phyloP scores from a whole-genome alignment of 73 alveolate genomes.

The Symbiodinium natans region DNA sequence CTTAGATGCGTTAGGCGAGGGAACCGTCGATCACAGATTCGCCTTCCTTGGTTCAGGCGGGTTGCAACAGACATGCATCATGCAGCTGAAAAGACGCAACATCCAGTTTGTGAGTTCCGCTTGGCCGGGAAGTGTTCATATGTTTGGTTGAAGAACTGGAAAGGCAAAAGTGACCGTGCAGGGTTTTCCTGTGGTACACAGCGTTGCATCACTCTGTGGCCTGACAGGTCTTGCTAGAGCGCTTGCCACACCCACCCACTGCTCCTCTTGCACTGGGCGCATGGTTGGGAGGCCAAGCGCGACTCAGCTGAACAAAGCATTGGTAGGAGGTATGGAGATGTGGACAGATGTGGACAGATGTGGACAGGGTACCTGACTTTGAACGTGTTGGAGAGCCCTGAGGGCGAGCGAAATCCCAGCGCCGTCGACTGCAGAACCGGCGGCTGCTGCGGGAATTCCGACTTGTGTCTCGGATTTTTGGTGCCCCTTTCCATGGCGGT shows the following conservation, averaged over 20 bases:
- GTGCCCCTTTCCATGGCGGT: neutral
- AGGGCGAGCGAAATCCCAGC: conserved; percentile 14
- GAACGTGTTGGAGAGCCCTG: too few relatives aligned
- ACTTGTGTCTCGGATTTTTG: neutral
- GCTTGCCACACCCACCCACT: conserved; percentile 5
- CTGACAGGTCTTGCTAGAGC: neutral
- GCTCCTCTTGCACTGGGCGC: neutral
- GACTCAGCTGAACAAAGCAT: neutral
- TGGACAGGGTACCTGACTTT: too few relatives aligned
- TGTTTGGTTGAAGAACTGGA: too few relatives aligned
- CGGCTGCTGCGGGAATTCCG: neutral
- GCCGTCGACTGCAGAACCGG: conserved; percentile 10
- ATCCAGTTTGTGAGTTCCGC: too few relatives aligned
- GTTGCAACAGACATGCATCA: too few relatives aligned
- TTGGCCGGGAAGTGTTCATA: too few relatives aligned
- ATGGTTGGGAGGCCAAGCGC: neutral
- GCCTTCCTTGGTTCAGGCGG: conserved; percentile 1
- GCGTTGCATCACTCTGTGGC: too few relatives aligned
- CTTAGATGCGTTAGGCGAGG: neutral
- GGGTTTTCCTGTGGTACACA: too few relatives aligned
- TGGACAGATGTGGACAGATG: too few relatives aligned
- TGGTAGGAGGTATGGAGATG: too few relatives aligned
- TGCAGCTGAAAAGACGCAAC: too few relatives aligned
- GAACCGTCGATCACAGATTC: neutral
- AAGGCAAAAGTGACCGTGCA: too few relatives aligned